Base-by-base conservation (phyloP, 2,329 filamentous ascomycete genomes). In the Colletotrichum sp. region DNA sequence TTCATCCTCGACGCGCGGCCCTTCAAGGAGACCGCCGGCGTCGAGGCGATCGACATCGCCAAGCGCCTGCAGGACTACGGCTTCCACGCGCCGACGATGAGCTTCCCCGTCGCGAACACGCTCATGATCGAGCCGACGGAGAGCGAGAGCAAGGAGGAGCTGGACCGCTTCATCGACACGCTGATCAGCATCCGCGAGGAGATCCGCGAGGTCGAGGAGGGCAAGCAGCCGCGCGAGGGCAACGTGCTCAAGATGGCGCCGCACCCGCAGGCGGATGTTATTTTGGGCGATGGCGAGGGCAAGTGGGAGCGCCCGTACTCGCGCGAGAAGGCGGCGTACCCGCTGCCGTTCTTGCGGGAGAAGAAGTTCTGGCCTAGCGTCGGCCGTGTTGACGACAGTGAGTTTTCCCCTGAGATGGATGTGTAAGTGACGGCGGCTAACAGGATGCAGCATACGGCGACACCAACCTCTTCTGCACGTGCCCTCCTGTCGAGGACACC, bases 101-200 rank as follows among this genome's bases (percentile, higher is more conserved):
- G 93, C 83, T 98, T 95, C 95, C 96, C 96, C 2, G 96, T 99
- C 3, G 91, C 95, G 69, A 98, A 98, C 86, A 98, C 96, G 1
- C 92, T 99, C 61, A 99, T 99, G 96, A 98, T 99, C 79, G 96
- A 99, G 88, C 96, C 96, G 3, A 99, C 96, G 0, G 96, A 98
- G 87, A 96, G 94, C 16, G 96, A 99, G 88, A 95, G 92, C 85
- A 96, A 97, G 84, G 94, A 94, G 78, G 96, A 99, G 88, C 91
- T 99, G 3, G 96, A 98, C 85, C 93, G 96, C 27, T 98, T 98
- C 89, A 95, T 96, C 77, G 94, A 98, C 78, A 95, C 96, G 0
- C 88, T 99, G 57, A 95, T 99, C 80, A 92, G 92, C 72, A 99
- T 99, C 82, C 92, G 96, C 22, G 85, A 91, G 75, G 96, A 99